Conservation (phyloP, 2,329 filamentous ascomycete species). For the Colletotrichum sp. region DNA sequence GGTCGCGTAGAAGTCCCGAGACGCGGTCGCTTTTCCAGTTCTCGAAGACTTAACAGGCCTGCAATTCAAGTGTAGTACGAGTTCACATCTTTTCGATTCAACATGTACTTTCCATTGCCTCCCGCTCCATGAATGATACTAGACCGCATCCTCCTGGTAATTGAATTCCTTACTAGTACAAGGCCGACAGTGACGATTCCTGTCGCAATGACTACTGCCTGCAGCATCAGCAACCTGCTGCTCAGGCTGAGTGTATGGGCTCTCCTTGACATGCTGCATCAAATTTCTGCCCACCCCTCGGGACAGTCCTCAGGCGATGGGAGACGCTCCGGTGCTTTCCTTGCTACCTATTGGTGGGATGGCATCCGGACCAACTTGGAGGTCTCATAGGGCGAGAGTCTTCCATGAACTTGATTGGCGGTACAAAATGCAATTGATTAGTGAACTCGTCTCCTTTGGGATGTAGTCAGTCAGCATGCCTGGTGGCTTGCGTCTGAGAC, state of each 20-base stretch:
- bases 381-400: not conserved
- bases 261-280: not conserved
- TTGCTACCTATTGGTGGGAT: not conserved
- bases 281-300: not conserved
- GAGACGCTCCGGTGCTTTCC: not conserved
- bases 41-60: not conserved
- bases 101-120: not conserved
- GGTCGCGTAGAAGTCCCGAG: not conserved
- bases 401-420: not conserved
- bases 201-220: not conserved
- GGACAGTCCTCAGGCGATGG: not conserved
- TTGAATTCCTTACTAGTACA: not conserved
- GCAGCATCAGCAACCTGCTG: not conserved
- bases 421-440: not conserved
- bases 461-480: not conserved
- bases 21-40: not conserved
- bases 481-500: not conserved
- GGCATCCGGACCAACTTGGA: not conserved
- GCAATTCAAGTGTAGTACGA: not conserved
- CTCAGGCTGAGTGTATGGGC: not conserved
- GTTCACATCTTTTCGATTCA: not conserved
- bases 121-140: not conserved
- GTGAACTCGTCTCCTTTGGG: not conserved
- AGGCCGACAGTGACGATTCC: not conserved
- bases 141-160: not conserved